A percentile compares a stretch with the other conserved stretches of the same genome.
Evolutionary conservation across 768 basidiomycete species (phyloP).

Genomic region (Coprinopsis cinerea): DNA sequence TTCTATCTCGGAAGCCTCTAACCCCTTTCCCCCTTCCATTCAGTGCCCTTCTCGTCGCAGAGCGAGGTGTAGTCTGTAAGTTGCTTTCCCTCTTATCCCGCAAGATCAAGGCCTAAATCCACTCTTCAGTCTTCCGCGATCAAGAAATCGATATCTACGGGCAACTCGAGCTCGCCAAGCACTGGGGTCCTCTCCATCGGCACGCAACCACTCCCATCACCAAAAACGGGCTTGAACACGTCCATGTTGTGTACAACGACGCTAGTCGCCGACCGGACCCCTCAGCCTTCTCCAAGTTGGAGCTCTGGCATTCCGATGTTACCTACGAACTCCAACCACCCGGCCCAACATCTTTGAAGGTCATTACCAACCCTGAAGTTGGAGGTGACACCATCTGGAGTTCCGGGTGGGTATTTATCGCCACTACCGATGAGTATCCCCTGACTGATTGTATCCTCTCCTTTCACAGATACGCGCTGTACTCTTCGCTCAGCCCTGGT

Average conservation of each 20-base stretch:
- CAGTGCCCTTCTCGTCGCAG: slow-evolving; percentile 68
- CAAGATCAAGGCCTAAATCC: neutral
- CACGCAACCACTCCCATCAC: slow-evolving; percentile 81
- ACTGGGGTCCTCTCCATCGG: slow-evolving; percentile 75
- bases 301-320: slow-evolving; percentile 81
- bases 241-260: slow-evolving; percentile 73
- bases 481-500: slow-evolving; percentile 71
- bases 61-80: slow-evolving; percentile 73
- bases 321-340: slow-evolving; percentile 84
- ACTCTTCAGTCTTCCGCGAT: slow-evolving; percentile 58
- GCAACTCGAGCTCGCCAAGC: slow-evolving; percentile 64
- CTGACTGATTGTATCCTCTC: neutral
- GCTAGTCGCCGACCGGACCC: slow-evolving; percentile 56
- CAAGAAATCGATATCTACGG: slow-evolving; percentile 65
- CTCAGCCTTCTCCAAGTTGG: slow-evolving; percentile 62
- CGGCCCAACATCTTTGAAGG: slow-evolving; percentile 67
- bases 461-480: slow-evolving; percentile 62
- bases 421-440: neutral
- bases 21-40: slow-evolving; percentile 9
- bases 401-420: slow-evolving; percentile 48
- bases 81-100: slow-evolving; percentile 17
- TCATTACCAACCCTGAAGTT: slow-evolving; percentile 61
- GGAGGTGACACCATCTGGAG: slow-evolving; percentile 82
- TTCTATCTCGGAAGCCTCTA: neutral
- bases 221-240: slow-evolving; percentile 67